Evolutionary conservation across 192 early-diverging fungal species (phyloP).

Genomic region (Phlyctochytrium bullatum): DNA sequence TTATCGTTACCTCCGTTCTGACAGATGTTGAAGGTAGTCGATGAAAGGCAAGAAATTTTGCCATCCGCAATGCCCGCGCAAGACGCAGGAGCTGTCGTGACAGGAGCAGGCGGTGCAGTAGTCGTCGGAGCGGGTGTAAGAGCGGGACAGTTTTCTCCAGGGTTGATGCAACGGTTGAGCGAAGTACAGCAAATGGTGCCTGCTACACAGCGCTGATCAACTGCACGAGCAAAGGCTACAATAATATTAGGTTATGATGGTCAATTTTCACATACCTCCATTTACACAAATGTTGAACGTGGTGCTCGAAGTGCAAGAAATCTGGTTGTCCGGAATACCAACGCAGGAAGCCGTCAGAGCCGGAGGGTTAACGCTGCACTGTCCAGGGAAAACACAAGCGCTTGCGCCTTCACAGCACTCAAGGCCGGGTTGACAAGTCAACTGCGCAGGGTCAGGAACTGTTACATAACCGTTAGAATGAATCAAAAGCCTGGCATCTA

Average conservation of each 20-base stretch:
- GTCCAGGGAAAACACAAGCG: background rate
- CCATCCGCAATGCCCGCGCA: conserved; percentile 8
- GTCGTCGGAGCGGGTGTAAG: background rate
- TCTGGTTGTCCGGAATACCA: conserved; percentile 16
- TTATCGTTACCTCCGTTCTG: background rate
- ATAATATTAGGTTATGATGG: too few species aligned
- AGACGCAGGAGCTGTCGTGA: background rate
- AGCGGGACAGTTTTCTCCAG: background rate
- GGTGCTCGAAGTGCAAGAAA: conserved; percentile 4
- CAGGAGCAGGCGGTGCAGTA: background rate
- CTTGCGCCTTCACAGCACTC: background rate
- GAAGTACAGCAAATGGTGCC: background rate
- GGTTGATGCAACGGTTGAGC: background rate
- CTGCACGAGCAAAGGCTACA: background rate
- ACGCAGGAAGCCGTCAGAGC: conserved; percentile 9
- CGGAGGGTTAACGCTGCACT: too few species aligned
- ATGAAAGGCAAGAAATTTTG: background rate
- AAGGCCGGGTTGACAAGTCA: background rate
- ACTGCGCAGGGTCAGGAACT: background rate
- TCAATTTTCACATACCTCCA: too few species aligned
- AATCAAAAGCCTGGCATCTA: background rate
- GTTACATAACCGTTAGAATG: too few species aligned
- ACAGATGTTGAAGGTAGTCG: conserved; percentile 4
- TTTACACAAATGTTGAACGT: background rate
- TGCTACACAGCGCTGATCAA: background rate